phyloP scores from a whole-genome alignment of 768 basidiomycete genomes.

The Gyrodon lividus region DNA sequence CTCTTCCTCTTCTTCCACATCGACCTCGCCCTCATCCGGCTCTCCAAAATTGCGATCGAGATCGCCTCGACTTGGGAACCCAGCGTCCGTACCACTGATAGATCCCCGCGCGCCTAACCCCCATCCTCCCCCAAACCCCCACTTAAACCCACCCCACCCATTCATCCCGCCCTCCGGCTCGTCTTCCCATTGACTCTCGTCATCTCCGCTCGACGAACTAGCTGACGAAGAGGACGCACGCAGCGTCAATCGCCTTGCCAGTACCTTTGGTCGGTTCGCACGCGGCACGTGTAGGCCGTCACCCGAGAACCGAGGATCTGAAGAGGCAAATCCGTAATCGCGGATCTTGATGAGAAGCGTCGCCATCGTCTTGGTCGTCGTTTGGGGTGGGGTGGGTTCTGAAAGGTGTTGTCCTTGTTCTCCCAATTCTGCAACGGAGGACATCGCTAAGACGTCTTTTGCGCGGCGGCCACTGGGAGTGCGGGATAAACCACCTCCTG shows the following conservation, averaged over 20 bases:
- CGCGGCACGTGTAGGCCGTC: conserved; percentile 41
- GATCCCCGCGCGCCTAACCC: conserved; percentile 21
- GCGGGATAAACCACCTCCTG: conserved; percentile 7
- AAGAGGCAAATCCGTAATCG: conserved; percentile 45
- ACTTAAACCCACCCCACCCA: conserved; percentile 42
- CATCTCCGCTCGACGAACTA: conserved; percentile 15
- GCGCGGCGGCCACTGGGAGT: conserved; percentile 19
- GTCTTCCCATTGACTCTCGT: conserved; percentile 21
- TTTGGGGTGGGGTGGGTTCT: neutral
- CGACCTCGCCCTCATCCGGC: conserved; percentile 29
- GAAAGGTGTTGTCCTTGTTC: neutral
- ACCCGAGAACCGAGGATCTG: conserved; percentile 46
- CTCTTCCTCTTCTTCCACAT: conserved; percentile 24
- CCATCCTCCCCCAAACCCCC: conserved; percentile 43
- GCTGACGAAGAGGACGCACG: conserved; percentile 27
- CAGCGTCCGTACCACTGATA: conserved; percentile 4
- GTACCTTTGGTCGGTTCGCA: conserved; percentile 33
- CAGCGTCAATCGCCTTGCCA: conserved; percentile 27
- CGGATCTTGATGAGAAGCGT: conserved; percentile 41
- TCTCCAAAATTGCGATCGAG: conserved; percentile 48
- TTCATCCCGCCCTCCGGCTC: conserved; percentile 26
- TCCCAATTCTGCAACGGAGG: conserved; percentile 11
- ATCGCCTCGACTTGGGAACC: conserved; percentile 41
- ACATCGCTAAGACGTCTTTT: conserved; percentile 14
- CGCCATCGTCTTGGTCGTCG: neutral